phyloP scores from a whole-genome alignment of 441 rosid genomes.

The Lepidium campestre region DNA sequence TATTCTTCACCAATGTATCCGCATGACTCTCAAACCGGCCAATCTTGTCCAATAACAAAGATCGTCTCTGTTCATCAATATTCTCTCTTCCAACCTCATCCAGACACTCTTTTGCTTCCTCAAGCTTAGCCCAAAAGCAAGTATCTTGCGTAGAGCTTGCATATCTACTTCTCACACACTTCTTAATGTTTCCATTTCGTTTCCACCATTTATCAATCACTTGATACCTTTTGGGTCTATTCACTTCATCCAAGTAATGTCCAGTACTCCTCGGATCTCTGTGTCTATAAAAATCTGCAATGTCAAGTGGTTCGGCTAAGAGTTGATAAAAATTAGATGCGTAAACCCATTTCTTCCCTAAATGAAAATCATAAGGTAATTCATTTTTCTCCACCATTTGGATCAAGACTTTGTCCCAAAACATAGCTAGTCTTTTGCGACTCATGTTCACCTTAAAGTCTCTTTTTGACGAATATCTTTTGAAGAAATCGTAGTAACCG shows the following conservation, averaged over 20 bases:
- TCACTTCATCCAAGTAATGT: constrained; percentile 47
- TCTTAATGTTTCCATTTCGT: not conserved
- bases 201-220: constrained; percentile 69
- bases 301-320: constrained; percentile 82
- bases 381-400: constrained; percentile 53
- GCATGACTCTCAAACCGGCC: constrained; percentile 41
- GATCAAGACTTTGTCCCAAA: constrained; percentile 53
- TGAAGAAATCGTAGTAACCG: constrained; percentile 79
- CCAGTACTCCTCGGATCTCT: constrained; percentile 23
- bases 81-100: constrained; percentile 34
- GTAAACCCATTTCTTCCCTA: constrained; percentile 54
- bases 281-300: constrained; percentile 56
- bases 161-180: constrained; percentile 39
- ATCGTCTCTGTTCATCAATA: constrained; percentile 16
- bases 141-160: constrained; percentile 77
- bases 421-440: constrained; percentile 44
- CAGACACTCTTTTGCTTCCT: constrained; percentile 62
- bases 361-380: constrained; percentile 63
- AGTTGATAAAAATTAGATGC: constrained; percentile 58
- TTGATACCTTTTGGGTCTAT: constrained; percentile 59
- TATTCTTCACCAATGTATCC: constrained; percentile 33
- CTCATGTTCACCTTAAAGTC: constrained; percentile 51
- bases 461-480: constrained; percentile 39
- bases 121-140: constrained; percentile 78
- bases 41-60: constrained; percentile 31